Evolutionary conservation across 2,329 filamentous ascomycete species (phyloP), one percentile per base, ranked within the genome.

Genomic region (Hymenoscyphus scutula): DNA sequence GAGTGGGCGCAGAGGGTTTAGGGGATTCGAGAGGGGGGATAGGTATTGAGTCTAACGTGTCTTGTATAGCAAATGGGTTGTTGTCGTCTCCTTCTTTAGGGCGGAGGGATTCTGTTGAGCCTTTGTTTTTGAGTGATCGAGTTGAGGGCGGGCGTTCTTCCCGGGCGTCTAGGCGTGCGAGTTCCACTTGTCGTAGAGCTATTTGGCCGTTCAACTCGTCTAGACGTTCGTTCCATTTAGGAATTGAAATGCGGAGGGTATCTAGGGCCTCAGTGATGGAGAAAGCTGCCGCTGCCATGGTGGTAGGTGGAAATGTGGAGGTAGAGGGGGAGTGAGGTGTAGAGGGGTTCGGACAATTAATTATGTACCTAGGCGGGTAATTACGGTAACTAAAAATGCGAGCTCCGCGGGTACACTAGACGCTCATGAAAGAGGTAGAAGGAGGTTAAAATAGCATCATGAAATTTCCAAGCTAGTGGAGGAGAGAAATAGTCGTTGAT

Each of bases 131-230:
- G 11, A 75, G 25, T 3, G 73, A 74, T 54, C 74, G 75, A 7
- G 7, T 48, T 25, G 73, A 67, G 5, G 76, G 67, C 2, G 73
- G 71, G 30, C 74, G 75, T 34, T 72, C 73, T 56, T 74, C 76
- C n/a, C 15, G 41, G 41, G 41, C 41, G 19, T 48, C 41, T 61
- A 83, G 72, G 62, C 78, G 78, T 38, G 84, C 85, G 61, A 88
- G 78, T 70, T 88, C 84, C 58, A 78, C 75, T 76, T 89, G 86
- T 63, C 86, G 84, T 70, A 82, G 78, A 63, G 84, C 81, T 63
- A 89, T 86, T 73, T 88, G 82, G 63, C 79, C 78, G 70, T 80
- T 86, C 62, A 89, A 79, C 58, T 86, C 82, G 65, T 87, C 82
- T 53, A 89, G 79, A 25, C 83, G 80, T 63, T 77, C 77, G 41